These are phyloP conservation scores for Casuarina glauca DNA, from an alignment of 306 rosid species.

Conservation along the genomic window DNA sequence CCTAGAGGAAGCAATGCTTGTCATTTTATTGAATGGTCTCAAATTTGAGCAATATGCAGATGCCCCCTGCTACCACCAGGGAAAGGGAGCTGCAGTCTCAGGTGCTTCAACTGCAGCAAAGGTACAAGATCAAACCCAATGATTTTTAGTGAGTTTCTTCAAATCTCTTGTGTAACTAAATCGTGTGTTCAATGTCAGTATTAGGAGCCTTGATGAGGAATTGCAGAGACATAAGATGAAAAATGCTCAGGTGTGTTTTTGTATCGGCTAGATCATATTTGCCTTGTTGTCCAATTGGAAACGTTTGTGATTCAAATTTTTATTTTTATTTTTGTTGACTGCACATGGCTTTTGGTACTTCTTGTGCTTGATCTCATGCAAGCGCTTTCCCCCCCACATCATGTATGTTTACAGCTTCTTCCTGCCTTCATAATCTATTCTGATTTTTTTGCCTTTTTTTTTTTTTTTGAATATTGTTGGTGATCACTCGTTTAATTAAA, in stretches of 20 bases:
- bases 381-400: background rate
- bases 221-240: conserved; percentile 79
- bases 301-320: background rate
- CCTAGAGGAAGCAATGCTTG: background rate
- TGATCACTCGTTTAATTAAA: background rate
- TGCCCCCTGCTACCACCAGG: conserved; percentile 45
- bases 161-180: conserved; percentile 23
- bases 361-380: background rate
- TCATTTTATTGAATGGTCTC: conserved; percentile 23
- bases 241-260: conserved; percentile 66
- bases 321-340: background rate
- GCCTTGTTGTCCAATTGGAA: background rate
- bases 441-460: background rate
- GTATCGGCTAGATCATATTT: background rate
- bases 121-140: conserved; percentile 49
- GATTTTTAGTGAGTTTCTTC: conserved; percentile 18
- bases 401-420: background rate
- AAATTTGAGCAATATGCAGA: conserved; percentile 47
- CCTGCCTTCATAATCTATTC: background rate
- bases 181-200: conserved; percentile 47
- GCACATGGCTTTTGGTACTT: background rate
- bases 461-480: background rate
- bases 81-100: conserved; percentile 71
- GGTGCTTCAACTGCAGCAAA: conserved; percentile 70
- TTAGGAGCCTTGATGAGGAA: conserved; percentile 68